Evolutionary conservation across 495 filamentous ascomycete genomes (phyloP), one percentile per base, ranked within the genome.

Genomic region (Lentithecium fluviatile): DNA sequence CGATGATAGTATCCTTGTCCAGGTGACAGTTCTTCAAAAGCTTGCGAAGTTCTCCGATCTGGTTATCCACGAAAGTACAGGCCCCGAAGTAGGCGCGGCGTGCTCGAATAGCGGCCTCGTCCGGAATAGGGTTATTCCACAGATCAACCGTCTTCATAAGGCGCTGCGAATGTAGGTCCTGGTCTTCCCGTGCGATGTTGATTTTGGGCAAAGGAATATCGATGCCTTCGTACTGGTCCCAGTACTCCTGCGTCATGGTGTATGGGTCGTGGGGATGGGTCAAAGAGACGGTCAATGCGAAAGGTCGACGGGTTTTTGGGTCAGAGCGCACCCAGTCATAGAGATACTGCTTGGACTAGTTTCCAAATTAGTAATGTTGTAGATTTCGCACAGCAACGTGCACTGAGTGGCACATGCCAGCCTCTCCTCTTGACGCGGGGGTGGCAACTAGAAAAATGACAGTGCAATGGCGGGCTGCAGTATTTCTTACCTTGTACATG

Each of bases 221-320:
- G n/a, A 91, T 88, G 55, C 80, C 84, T 69, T 94, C 88, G 72
- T 96, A 96, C 58, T 85, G 72, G 64, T 96, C 88, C 90, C 90
- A 95, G 74, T 86, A 93, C 71, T 94, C 86, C 58, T 87, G 78
- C 59, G 89, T 85, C 72, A 96, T 96, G 57, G 88, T 89, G 70
- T 96, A 96, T 0, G 90, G 90, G 67, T 96, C 90, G 68, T 96
- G 90, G 15, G 90, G 90, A 71, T 96, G 90, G 10, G 90, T 96
- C 60, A 96, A 83, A 17, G 90, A 95, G 6, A 95, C 86, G 24
- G 90, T 96, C 79, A 96, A 73, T 68, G 86, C 90, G 74, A 95
- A 96, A 8, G 90, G 90, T 25, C 89, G 83, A 32, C 78, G 58
- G 2, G 46, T 78, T 48, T 75, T 78, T 3, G 82, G 82, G 15